Percentiles rank a stretch among this genome's conserved stretches.
Evolutionary conservation across 1,139 yeast genomes (phyloP).

Genomic region (Saccharomycopsis crataegensis): DNA sequence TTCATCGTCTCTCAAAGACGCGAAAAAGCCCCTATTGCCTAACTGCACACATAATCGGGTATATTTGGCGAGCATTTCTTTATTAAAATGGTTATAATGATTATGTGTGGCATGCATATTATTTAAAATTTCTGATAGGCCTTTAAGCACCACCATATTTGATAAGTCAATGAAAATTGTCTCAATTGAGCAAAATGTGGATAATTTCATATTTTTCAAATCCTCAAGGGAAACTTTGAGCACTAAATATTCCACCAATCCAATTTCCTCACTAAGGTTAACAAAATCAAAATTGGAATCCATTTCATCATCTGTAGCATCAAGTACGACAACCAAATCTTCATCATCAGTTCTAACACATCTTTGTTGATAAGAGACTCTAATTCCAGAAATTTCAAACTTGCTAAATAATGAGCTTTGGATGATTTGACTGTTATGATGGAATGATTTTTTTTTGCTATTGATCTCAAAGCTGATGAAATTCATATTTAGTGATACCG

Average conservation of each 20-base stretch:
- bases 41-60: not conserved
- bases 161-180: slow-evolving; percentile 26
- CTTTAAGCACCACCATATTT: slow-evolving; percentile 28
- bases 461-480: slow-evolving; percentile 21
- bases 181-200: slow-evolving; percentile 21
- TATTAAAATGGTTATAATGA: slow-evolving; percentile 2
- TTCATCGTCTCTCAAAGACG: not conserved
- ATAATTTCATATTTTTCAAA: slow-evolving; percentile 23
- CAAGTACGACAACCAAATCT: slow-evolving; percentile 21
- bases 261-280: slow-evolving; percentile 19
- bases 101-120: slow-evolving; percentile 14
- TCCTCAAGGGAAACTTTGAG: slow-evolving; percentile 20
- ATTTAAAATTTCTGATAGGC: slow-evolving; percentile 27
- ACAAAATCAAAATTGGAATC: not conserved
- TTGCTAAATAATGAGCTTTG: slow-evolving; percentile 14
- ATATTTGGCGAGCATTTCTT: not conserved
- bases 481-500: slow-evolving; percentile 22
- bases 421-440: slow-evolving; percentile 10
- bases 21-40: not conserved
- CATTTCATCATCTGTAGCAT: slow-evolving; percentile 23
- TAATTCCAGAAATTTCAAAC: slow-evolving; percentile 14
- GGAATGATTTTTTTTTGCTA: slow-evolving; percentile 21
- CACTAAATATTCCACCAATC: slow-evolving; percentile 20
- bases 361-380: slow-evolving; percentile 6
- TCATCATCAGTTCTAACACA: not conserved